phyloP scores from a whole-genome alignment of 2,329 filamentous ascomycete genomes.

The Pseudodiploospora longispora region DNA sequence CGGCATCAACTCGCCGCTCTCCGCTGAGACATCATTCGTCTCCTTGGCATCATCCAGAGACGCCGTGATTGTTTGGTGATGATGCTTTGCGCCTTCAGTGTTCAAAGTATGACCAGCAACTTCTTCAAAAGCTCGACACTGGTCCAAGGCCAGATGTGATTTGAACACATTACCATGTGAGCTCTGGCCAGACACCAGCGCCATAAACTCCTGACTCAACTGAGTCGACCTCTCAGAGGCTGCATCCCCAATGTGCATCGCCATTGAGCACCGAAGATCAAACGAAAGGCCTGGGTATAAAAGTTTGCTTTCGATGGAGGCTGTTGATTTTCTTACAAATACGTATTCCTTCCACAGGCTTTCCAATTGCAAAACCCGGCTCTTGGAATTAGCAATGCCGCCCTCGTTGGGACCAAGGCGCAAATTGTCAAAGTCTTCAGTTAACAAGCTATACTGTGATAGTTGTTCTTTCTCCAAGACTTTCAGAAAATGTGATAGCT shows the following conservation, averaged over 20 bases:
- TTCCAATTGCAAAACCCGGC: constrained; percentile 25
- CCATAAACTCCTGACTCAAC: constrained; percentile 16
- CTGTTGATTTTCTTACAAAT: constrained; percentile 18
- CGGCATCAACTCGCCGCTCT: no score
- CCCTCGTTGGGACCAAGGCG: background rate
- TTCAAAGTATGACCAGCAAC: no score
- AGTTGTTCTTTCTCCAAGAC: constrained; percentile 12
- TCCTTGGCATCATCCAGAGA: no score
- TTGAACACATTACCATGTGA: no score
- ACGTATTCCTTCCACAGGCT: constrained; percentile 25
- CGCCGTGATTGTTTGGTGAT: no score
- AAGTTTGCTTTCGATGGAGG: constrained; percentile 27
- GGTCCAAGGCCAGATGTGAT: background rate
- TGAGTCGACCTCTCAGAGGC: constrained; percentile 14
- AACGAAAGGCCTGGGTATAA: constrained; percentile 21
- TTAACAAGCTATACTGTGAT: constrained; percentile 1
- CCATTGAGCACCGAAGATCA: constrained; percentile 22
- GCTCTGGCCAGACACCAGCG: background rate
- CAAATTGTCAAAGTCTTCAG: background rate
- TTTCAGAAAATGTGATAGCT: constrained; percentile 16
- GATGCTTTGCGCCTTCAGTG: no score
- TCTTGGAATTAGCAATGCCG: constrained; percentile 10
- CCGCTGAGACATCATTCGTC: no score
- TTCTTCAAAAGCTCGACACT: background rate
- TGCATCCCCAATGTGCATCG: constrained; percentile 16